Conservation (phyloP, 139 green algal genomes). For the Yamagishiella unicocca region DNA sequence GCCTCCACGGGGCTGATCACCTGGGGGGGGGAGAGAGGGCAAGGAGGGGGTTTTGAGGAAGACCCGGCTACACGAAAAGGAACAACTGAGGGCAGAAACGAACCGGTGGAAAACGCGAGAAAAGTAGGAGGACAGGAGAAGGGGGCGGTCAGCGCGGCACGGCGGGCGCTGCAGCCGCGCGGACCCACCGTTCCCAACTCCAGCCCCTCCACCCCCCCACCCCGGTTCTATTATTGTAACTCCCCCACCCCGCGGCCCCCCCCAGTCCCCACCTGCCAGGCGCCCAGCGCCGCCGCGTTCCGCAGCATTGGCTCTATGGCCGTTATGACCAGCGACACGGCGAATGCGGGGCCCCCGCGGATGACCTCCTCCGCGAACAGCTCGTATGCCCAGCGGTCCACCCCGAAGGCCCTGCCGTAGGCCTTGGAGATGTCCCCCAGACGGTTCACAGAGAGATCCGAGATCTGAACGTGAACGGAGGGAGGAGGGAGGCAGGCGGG, state of each 20-base stretch:
- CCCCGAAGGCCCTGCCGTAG: conserved; percentile 82
- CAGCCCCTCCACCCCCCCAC: too few relatives aligned
- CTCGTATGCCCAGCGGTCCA: conserved; percentile 90
- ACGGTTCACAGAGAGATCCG: conserved; percentile 71
- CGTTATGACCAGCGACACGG: conserved; percentile 84
- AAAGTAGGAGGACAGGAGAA: too few relatives aligned
- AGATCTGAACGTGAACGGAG: too few relatives aligned
- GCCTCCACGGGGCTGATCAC: conserved; percentile 83
- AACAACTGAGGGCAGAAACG: too few relatives aligned
- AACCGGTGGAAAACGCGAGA: too few relatives aligned
- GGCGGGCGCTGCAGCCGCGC: too few relatives aligned
- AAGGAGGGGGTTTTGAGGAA: background rate
- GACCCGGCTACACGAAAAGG: too few relatives aligned
- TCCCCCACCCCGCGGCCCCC: background rate
- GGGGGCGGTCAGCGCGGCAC: too few relatives aligned
- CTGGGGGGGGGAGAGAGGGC: conserved; percentile 22
- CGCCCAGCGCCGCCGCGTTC: conserved; percentile 86
- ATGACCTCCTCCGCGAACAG: conserved; percentile 97
- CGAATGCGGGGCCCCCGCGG: conserved; percentile 93
- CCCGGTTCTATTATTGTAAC: too few relatives aligned
- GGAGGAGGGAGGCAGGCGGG: background rate
- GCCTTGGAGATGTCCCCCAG: conserved; percentile 67
- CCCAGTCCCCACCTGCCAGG: conserved; percentile 84
- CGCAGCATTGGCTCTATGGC: conserved; percentile 86
- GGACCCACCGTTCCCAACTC: too few relatives aligned